Conservation (phyloP, 2,329 filamentous ascomycete genomes). For the Aureobasidium sp. region DNA sequence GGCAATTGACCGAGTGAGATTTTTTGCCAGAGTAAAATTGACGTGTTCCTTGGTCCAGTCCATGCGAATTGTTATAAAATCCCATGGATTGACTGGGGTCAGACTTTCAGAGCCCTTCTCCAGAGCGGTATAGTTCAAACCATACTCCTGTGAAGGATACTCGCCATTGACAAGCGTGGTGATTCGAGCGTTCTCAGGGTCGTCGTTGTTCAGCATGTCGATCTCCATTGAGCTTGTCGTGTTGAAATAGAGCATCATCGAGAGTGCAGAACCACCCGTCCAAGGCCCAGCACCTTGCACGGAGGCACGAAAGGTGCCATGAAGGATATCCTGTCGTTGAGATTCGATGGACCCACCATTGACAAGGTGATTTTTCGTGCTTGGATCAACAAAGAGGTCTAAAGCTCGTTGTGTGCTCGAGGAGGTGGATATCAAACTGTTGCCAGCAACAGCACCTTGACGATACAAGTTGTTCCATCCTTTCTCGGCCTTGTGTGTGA, state of each 20-base stretch:
- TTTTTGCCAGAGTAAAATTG: constrained; percentile 37
- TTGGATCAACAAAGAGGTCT: constrained; percentile 1
- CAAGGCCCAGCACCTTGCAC: constrained; percentile 25
- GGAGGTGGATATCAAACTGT: constrained; percentile 31
- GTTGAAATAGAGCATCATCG: constrained; percentile 42
- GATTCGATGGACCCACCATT: constrained; percentile 38
- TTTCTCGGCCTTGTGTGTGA: constrained; percentile 39
- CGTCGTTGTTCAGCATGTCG: constrained; percentile 40
- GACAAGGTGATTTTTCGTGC: constrained; percentile 33
- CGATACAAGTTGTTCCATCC: constrained; percentile 42
- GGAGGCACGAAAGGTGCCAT: constrained; percentile 40
- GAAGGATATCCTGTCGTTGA: constrained; percentile 39
- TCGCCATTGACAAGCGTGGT: constrained; percentile 34
- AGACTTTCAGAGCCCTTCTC: constrained; percentile 19
- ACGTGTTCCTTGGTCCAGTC: constrained; percentile 41
- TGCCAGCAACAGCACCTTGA: constrained; percentile 35
- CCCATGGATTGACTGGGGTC: constrained; percentile 33
- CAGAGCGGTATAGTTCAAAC: constrained; percentile 34
- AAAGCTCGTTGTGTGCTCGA: not conserved
- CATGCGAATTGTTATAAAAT: constrained; percentile 40
- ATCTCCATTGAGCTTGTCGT: constrained; percentile 37
- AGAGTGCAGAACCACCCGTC: constrained; percentile 35
- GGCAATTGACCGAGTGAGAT: constrained; percentile 28
- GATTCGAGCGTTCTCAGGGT: constrained; percentile 31
- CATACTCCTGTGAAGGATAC: constrained; percentile 31